phyloP scores from a whole-genome alignment of 1,284 basidiomycete genomes.

The Malassezia japonica region DNA sequence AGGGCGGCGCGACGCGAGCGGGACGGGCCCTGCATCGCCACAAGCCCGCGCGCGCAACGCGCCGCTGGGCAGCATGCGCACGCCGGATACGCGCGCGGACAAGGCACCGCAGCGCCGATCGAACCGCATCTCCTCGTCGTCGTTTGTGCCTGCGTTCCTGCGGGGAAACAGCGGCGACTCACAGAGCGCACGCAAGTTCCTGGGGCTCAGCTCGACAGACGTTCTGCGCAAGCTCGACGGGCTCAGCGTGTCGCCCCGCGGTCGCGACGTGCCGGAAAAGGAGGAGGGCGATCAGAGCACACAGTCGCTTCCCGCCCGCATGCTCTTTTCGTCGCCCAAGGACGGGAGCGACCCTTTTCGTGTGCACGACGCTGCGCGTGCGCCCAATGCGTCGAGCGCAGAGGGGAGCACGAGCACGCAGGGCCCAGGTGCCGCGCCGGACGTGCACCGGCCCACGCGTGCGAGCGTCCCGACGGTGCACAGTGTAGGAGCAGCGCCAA shows the following conservation, averaged over 20 bases:
- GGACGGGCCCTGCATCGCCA: neutral
- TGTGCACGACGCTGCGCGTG: too few species aligned
- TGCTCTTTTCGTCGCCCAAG: neutral
- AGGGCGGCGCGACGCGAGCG: neutral
- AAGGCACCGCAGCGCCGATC: constrained; percentile 13
- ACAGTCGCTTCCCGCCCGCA: constrained; percentile 2
- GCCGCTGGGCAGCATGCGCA: too few species aligned
- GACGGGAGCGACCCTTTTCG: too few species aligned
- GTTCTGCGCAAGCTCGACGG: constrained; percentile 89
- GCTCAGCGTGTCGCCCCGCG: constrained; percentile 46
- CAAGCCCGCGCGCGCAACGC: too few species aligned
- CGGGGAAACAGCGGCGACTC: constrained; percentile 30
- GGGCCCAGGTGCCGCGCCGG: too few species aligned
- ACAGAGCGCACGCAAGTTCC: constrained; percentile 23
- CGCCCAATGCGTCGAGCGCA: too few species aligned
- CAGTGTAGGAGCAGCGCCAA: too few species aligned
- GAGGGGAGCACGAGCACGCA: too few species aligned
- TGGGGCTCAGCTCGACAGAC: constrained; percentile 68
- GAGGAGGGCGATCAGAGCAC: neutral
- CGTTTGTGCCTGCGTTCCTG: constrained; percentile 47
- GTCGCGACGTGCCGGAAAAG: neutral
- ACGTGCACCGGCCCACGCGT: too few species aligned
- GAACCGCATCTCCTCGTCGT: constrained; percentile 52
- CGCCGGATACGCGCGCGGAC: neutral
- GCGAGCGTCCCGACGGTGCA: too few species aligned